phyloP scores from a whole-genome alignment of 1,284 basidiomycete species.

The Melampsora larici-populina region DNA sequence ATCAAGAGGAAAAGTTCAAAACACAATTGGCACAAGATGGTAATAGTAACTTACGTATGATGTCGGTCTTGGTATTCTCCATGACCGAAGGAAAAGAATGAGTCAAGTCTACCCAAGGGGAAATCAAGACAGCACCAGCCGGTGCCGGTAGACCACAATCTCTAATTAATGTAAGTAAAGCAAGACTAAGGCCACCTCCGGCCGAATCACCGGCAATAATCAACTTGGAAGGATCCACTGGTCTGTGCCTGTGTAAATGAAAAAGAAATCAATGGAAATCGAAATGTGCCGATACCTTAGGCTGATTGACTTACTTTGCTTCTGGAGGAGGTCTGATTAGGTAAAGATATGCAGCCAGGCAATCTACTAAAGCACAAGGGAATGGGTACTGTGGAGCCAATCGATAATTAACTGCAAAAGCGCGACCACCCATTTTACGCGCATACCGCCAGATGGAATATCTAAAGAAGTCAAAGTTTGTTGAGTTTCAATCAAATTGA shows the following conservation, averaged over 20 bases:
- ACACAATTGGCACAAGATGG: constrained; percentile 61
- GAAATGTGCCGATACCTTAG: neutral
- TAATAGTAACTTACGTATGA: constrained; percentile 61
- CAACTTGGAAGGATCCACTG: constrained; percentile 77
- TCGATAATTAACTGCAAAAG: constrained; percentile 60
- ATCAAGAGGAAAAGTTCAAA: constrained; percentile 55
- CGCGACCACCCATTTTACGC: constrained; percentile 81
- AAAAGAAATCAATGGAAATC: neutral
- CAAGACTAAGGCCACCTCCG: constrained; percentile 80
- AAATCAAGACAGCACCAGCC: constrained; percentile 63
- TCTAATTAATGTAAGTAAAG: constrained; percentile 84
- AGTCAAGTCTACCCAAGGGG: constrained; percentile 79
- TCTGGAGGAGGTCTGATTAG: constrained; percentile 68
- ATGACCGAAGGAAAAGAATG: constrained; percentile 90
- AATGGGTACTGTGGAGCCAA: constrained; percentile 45
- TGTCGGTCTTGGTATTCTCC: constrained; percentile 72
- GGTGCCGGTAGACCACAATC: constrained; percentile 78
- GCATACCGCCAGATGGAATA: constrained; percentile 81
- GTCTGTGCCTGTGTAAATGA: constrained; percentile 61
- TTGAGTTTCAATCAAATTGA: constrained; percentile 10
- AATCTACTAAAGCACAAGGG: constrained; percentile 57
- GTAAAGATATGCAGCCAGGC: constrained; percentile 75
- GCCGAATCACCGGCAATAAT: constrained; percentile 89
- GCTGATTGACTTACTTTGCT: constrained; percentile 54
- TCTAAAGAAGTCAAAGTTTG: constrained; percentile 49